Evolutionary conservation across 306 rosid genomes (phyloP).

Genomic region (Lathyrus oleraceus): DNA sequence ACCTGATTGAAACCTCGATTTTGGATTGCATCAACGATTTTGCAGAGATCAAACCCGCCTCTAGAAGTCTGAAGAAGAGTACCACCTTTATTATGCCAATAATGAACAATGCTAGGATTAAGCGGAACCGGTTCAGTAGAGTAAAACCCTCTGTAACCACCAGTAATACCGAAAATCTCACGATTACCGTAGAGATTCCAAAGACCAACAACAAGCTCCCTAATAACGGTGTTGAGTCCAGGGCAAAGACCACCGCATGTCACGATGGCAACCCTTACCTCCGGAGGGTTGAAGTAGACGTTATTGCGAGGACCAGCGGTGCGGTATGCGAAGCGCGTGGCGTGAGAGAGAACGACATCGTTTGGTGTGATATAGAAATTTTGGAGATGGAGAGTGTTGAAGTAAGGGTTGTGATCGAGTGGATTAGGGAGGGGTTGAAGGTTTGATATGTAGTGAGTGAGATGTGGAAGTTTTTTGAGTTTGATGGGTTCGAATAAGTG

Average conservation of each 20-base stretch:
- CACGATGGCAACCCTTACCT: constrained; percentile 59
- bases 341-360: constrained; percentile 31
- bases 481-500: constrained; percentile 30
- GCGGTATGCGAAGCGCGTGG: constrained; percentile 30
- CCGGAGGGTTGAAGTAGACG: constrained; percentile 26
- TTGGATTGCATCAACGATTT: constrained; percentile 67
- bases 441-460: not conserved
- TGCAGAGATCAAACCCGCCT: constrained; percentile 73
- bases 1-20: constrained; percentile 67
- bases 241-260: constrained; percentile 55
- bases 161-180: constrained; percentile 60
- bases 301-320: constrained; percentile 38
- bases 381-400: constrained; percentile 6
- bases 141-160: constrained; percentile 81
- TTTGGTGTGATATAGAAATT: constrained; percentile 23
- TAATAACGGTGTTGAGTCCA: constrained; percentile 75
- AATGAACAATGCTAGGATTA: constrained; percentile 39
- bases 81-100: constrained; percentile 75
- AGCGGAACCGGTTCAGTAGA: constrained; percentile 33
- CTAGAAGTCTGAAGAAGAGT: constrained; percentile 74
- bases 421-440: constrained; percentile 31
- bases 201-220: constrained; percentile 58
- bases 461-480: constrained; percentile 20
- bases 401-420: constrained; percentile 31
- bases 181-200: constrained; percentile 82